Conservation (phyloP, 139 green algal genomes). For the Tetradesmus obliquus region DNA sequence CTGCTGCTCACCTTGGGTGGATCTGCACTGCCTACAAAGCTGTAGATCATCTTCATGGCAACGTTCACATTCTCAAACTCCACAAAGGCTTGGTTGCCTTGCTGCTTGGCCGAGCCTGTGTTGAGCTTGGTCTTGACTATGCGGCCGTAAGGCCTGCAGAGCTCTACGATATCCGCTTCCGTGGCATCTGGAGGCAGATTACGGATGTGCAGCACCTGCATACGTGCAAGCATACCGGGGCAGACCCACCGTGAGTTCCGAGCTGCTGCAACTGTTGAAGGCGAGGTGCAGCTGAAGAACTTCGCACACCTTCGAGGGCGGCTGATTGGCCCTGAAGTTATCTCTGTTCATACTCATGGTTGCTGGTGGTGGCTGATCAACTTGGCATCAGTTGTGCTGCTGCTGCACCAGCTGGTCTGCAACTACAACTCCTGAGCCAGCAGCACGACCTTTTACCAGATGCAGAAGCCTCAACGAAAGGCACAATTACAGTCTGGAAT, state of each 20-base stretch:
- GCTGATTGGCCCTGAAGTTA: constrained; percentile 51
- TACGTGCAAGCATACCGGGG: not conserved
- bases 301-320: constrained; percentile 36
- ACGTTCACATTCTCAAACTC: constrained; percentile 72
- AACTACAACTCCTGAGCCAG: not conserved
- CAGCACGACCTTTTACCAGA: not conserved
- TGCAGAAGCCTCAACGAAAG: too few relatives aligned
- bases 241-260: not conserved
- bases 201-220: constrained; percentile 80
- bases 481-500: too few relatives aligned
- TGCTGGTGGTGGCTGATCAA: not conserved
- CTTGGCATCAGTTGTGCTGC: not conserved
- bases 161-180: constrained; percentile 64
- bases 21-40: constrained; percentile 66
- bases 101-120: constrained; percentile 57
- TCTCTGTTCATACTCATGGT: constrained; percentile 44
- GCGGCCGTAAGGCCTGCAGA: constrained; percentile 68
- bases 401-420: not conserved
- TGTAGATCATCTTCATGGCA: constrained; percentile 73
- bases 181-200: constrained; percentile 79
- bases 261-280: not conserved
- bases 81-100: constrained; percentile 80
- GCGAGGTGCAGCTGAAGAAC: not conserved
- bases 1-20: constrained; percentile 62
- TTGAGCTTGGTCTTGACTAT: constrained; percentile 73